These are phyloP conservation scores for Pleurotus eryngii DNA, from an alignment of 768 basidiomycete genomes.

Conservation along the genomic window DNA sequence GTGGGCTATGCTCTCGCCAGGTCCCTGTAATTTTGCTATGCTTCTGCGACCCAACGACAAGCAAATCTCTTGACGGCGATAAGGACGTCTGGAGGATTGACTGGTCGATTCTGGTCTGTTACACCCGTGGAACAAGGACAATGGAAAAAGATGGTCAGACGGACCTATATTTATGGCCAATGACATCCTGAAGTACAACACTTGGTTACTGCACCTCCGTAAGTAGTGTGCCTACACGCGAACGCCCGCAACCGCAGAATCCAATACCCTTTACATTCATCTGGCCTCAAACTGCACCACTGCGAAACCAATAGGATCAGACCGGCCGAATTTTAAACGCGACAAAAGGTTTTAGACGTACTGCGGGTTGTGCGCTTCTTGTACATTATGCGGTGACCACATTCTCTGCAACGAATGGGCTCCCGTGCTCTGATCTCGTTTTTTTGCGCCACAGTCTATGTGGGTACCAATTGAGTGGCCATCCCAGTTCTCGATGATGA, in stretches of 20 bases:
- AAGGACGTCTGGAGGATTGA: constrained; percentile 27
- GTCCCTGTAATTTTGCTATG: no score
- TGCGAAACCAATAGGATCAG: constrained; percentile 21
- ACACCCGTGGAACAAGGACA: constrained; percentile 45
- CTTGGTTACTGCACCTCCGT: no score
- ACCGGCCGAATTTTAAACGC: background rate
- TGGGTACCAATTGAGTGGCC: constrained; percentile 10
- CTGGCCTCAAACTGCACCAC: constrained; percentile 88
- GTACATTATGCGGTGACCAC: constrained; percentile 98
- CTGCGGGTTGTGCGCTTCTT: constrained; percentile 94
- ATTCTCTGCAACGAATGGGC: constrained; percentile 93
- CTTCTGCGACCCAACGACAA: no score
- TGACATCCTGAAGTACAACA: no score
- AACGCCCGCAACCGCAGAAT: background rate
- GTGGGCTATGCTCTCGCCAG: no score
- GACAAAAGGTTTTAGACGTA: constrained; percentile 36
- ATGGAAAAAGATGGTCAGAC: constrained; percentile 13
- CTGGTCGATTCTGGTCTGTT: constrained; percentile 52
- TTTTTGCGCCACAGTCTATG: constrained; percentile 84
- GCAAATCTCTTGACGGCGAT: no score
- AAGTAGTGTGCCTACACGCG: no score
- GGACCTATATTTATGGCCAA: background rate
- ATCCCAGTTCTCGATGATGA: background rate
- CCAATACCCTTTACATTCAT: constrained; percentile 7
- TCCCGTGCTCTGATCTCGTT: constrained; percentile 90